Conservation (phyloP, 2,329 filamentous ascomycete genomes). For the Paraphaeosphaeria minitans region DNA sequence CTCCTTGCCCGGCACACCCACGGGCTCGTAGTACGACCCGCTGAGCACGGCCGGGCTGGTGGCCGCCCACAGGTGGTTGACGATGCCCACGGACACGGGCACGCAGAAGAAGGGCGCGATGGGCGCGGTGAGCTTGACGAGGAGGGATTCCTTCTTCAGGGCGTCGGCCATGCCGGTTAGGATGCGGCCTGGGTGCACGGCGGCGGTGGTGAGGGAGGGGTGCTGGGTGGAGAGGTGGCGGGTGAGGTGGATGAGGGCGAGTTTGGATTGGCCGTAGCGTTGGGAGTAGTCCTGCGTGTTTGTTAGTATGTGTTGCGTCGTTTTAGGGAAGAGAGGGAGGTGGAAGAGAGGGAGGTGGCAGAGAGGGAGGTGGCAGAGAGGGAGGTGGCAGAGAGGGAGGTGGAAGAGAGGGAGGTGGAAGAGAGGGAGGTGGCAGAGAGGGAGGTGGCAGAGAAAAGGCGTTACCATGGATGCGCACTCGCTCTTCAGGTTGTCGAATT, state of each 20-base stretch:
- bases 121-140: constrained; percentile 8
- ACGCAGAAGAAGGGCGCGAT: constrained; percentile 10
- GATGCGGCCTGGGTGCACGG: constrained; percentile 13
- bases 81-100: constrained; percentile 12
- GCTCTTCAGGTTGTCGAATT: constrained; percentile 13
- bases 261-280: constrained; percentile 52
- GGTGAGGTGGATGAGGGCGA: constrained; percentile 53
- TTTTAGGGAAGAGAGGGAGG: not conserved
- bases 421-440: too few relatives aligned
- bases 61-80: constrained; percentile 15
- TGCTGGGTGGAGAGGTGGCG: constrained; percentile 14
- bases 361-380: not conserved
- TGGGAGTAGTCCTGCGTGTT: constrained; percentile 8
- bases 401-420: not conserved
- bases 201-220: constrained; percentile 4
- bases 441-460: not conserved
- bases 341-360: not conserved
- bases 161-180: constrained; percentile 8
- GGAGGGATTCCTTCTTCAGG: constrained; percentile 11
- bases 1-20: constrained; percentile 19
- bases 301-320: not conserved
- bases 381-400: not conserved
- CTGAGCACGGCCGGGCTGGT: constrained; percentile 10
- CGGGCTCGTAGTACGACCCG: constrained; percentile 22
- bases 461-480: constrained; percentile 11